Conservation (phyloP, 2,329 filamentous ascomycete genomes). For the Trichophaea hybrida region DNA sequence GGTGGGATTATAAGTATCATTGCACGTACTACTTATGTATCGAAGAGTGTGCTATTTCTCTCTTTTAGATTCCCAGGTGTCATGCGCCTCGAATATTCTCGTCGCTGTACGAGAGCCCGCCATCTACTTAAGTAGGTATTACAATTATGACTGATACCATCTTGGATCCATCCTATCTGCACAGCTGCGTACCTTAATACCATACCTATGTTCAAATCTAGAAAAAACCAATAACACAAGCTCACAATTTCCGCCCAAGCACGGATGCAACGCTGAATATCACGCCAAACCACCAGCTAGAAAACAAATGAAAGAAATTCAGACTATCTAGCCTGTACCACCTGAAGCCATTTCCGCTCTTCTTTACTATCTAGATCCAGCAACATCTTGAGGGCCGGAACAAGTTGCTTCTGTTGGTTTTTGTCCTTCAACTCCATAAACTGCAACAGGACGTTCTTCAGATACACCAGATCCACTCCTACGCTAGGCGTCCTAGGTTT, state of each 20-base stretch:
- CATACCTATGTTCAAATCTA: not conserved
- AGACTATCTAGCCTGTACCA: constrained; percentile 38
- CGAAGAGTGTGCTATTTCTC: too few relatives aligned
- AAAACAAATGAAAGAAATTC: not conserved
- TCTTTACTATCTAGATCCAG: constrained; percentile 64
- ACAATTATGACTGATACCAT: too few relatives aligned
- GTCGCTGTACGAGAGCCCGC: too few relatives aligned
- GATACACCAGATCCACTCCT: constrained; percentile 45
- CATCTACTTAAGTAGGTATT: too few relatives aligned
- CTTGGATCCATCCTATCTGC: too few relatives aligned
- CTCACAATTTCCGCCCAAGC: not conserved
- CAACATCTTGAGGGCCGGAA: constrained; percentile 62
- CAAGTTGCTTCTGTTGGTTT: constrained; percentile 57
- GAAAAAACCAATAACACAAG: not conserved
- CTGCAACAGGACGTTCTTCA: constrained; percentile 69
- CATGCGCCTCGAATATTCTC: too few relatives aligned
- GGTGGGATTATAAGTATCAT: too few relatives aligned
- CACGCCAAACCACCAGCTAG: not conserved
- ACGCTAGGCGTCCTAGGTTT: not conserved
- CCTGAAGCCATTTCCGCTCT: constrained; percentile 74
- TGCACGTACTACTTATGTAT: too few relatives aligned
- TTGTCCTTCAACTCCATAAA: constrained; percentile 71
- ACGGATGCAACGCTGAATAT: not conserved
- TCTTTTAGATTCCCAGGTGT: too few relatives aligned
- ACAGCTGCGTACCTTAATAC: not conserved